phyloP scores from a whole-genome alignment of 768 basidiomycete species.

The Suillus fuscotomentosus region DNA sequence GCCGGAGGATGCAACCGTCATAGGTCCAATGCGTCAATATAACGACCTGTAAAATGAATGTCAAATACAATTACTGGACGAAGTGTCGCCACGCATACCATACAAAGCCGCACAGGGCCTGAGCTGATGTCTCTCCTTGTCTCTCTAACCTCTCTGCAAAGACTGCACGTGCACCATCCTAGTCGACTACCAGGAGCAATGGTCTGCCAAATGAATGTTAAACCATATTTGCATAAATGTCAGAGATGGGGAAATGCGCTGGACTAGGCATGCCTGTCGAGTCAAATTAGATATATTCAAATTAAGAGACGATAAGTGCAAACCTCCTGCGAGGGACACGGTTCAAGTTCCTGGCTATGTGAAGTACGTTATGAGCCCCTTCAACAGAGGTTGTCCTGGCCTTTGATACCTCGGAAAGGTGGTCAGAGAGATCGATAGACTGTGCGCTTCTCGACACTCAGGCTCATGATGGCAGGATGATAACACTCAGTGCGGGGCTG shows the following conservation, averaged over 20 bases:
- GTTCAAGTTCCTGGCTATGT: slow-evolving; percentile 42
- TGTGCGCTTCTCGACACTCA: slow-evolving; percentile 36
- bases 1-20: slow-evolving; percentile 76
- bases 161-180: slow-evolving; percentile 77
- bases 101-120: slow-evolving; percentile 69
- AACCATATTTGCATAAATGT: slow-evolving; percentile 51
- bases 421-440: slow-evolving; percentile 69
- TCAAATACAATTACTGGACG: slow-evolving; percentile 1
- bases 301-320: slow-evolving; percentile 13
- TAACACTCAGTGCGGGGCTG: background rate
- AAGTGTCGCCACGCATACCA: slow-evolving; percentile 35
- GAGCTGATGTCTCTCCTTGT: slow-evolving; percentile 64
- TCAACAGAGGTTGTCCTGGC: slow-evolving; percentile 52
- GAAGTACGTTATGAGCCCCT: slow-evolving; percentile 62
- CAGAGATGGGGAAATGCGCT: slow-evolving; percentile 67
- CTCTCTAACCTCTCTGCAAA: slow-evolving; percentile 78
- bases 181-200: slow-evolving; percentile 76
- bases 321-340: slow-evolving; percentile 70
- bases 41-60: slow-evolving; percentile 38
- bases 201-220: slow-evolving; percentile 44
- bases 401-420: slow-evolving; percentile 55
- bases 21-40: slow-evolving; percentile 66
- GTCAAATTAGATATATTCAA: background rate
- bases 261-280: slow-evolving; percentile 60
- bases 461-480: slow-evolving; percentile 14